phyloP scores from a whole-genome alignment of 1,139 yeast genomes.

The Diutina rugosa region DNA sequence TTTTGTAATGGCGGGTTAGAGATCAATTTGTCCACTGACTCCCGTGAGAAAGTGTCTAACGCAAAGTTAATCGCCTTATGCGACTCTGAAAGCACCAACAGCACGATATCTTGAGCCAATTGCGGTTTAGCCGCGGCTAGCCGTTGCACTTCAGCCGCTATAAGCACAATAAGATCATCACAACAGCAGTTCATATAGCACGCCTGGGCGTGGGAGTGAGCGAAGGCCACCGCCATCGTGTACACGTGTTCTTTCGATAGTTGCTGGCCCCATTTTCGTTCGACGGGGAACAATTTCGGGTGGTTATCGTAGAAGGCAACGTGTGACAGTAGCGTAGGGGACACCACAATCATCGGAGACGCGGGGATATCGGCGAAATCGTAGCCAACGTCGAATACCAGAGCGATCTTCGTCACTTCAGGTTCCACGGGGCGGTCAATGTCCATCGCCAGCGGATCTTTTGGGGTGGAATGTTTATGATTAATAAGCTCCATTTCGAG shows the following conservation, averaged over 20 bases:
- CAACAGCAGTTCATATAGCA: slow-evolving; percentile 52
- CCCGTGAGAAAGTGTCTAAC: slow-evolving; percentile 47
- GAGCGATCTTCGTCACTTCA: not conserved
- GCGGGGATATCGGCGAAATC: not conserved
- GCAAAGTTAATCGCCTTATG: slow-evolving; percentile 62
- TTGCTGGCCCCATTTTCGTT: not conserved
- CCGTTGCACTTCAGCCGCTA: not conserved
- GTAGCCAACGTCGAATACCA: slow-evolving; percentile 1
- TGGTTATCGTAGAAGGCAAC: not conserved
- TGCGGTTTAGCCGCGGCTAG: not conserved
- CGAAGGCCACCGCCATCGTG: slow-evolving; percentile 30
- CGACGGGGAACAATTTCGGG: not conserved
- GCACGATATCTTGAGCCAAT: slow-evolving; percentile 14
- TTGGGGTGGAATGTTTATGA: not conserved
- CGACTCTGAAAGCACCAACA: slow-evolving; percentile 43
- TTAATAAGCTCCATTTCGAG: not conserved
- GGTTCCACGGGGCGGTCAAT: not conserved
- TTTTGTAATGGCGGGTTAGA: slow-evolving; percentile 67
- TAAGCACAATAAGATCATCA: slow-evolving; percentile 46
- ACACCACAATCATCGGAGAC: not conserved
- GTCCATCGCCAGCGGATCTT: not conserved
- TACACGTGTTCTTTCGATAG: not conserved
- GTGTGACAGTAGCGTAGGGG: not conserved
- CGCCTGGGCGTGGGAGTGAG: slow-evolving; percentile 52
- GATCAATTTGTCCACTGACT: slow-evolving; percentile 56